Conservation (phyloP, 306 rosid species). For the Canavalia ensiformis region DNA sequence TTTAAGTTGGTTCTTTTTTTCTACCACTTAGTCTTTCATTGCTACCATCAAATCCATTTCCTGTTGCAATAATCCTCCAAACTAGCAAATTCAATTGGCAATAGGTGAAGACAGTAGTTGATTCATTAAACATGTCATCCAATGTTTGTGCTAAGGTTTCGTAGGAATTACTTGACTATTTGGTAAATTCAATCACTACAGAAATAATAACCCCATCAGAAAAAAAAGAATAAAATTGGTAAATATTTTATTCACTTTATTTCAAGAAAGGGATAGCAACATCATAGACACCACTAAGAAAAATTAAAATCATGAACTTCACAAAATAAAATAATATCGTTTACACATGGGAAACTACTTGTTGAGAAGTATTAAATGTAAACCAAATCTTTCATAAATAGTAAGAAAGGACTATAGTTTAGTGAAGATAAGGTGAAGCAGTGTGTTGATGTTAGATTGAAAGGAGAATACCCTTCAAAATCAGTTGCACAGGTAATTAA, state of each 20-base stretch:
- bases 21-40: too few species aligned
- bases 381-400: constrained; percentile 16
- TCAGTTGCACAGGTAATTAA: too few species aligned
- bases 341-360: not conserved
- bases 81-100: too few species aligned
- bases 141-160: constrained; percentile 71
- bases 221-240: constrained; percentile 7
- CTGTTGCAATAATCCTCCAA: too few species aligned
- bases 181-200: constrained; percentile 50
- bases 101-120: constrained; percentile 51
- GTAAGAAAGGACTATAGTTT: not conserved
- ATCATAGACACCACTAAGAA: not conserved
- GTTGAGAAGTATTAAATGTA: constrained; percentile 29
- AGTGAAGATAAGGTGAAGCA: too few species aligned
- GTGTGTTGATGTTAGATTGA: too few species aligned
- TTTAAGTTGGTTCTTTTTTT: too few species aligned
- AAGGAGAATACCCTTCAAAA: too few species aligned
- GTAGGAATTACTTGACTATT: constrained; percentile 83
- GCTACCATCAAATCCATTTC: too few species aligned
- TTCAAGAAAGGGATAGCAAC: constrained; percentile 6
- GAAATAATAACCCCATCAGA: constrained; percentile 45
- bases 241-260: constrained; percentile 20
- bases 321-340: not conserved
- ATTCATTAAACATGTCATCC: constrained; percentile 86
- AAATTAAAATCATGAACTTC: not conserved